These are phyloP conservation scores for Euphorbia peplus DNA, from an alignment of 345 rosid genomes.

Conservation along the genomic window DNA sequence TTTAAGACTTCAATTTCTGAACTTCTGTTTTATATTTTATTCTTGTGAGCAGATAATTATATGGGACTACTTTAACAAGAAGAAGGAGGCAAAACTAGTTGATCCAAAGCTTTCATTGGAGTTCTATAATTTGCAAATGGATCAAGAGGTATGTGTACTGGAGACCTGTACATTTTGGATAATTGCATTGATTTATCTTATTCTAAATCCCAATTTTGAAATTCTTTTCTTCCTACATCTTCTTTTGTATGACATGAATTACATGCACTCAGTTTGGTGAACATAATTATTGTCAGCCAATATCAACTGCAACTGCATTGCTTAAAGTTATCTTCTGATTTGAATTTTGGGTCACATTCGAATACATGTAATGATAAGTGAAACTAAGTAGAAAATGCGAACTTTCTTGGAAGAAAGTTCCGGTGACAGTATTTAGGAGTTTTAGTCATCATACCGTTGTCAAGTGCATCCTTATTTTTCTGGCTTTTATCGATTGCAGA, in stretches of 20 bases:
- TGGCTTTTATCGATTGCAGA: background rate
- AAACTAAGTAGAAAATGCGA: background rate
- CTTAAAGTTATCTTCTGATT: background rate
- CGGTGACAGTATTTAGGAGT: background rate
- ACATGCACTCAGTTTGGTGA: too few relatives aligned
- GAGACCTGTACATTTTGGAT: constrained; percentile 3
- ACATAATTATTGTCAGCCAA: too few relatives aligned
- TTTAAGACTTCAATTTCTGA: constrained; percentile 5
- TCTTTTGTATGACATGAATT: too few relatives aligned
- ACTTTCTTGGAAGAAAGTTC: background rate
- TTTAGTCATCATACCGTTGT: background rate
- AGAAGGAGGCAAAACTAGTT: constrained; percentile 39
- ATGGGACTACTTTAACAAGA: constrained; percentile 69
- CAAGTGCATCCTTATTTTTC: background rate
- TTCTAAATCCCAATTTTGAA: too few relatives aligned
- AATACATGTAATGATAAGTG: background rate
- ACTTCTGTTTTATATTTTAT: constrained; percentile 5
- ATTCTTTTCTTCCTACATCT: too few relatives aligned
- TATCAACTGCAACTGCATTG: background rate
- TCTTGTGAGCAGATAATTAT: constrained; percentile 42
- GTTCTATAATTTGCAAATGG: constrained; percentile 64
- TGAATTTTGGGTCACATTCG: background rate
- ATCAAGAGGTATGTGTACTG: constrained; percentile 67
- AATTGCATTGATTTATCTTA: background rate
- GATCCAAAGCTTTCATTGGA: constrained; percentile 51